A percentile compares a stretch with the other conserved stretches of the same genome.
These are phyloP conservation scores for Musa acuminata DNA, from an alignment of 176 grass and related monocot species.

Conservation along the genomic window DNA sequence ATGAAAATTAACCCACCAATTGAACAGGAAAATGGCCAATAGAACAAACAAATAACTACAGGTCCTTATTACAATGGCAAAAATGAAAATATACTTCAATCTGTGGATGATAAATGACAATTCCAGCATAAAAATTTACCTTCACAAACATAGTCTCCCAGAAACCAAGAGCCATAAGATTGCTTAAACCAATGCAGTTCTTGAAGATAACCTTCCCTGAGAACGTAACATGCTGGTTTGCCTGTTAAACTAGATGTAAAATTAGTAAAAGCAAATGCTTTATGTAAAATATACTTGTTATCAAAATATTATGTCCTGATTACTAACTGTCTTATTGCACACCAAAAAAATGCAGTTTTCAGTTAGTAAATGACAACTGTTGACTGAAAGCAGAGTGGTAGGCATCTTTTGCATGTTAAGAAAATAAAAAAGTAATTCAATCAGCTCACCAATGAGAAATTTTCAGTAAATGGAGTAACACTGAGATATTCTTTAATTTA, in stretches of 20 bases:
- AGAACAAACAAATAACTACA: background rate
- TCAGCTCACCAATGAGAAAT: too few species aligned
- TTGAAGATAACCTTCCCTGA: conserved; percentile 48
- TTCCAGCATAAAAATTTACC: conserved; percentile 24
- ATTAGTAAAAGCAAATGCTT: background rate
- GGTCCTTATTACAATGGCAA: background rate
- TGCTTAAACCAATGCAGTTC: conserved; percentile 97
- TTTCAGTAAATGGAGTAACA: too few species aligned
- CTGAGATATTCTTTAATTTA: too few species aligned
- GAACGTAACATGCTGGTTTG: conserved; percentile 46
- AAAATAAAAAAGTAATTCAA: too few species aligned
- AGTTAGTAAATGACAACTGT: too few species aligned
- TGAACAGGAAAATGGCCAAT: too few species aligned
- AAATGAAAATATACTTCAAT: background rate
- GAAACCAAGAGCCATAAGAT: conserved; percentile 77
- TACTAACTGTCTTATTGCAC: background rate
- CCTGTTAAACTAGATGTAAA: conserved; percentile 36
- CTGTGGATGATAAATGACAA: background rate
- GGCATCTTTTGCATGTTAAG: too few species aligned
- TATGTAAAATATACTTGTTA: background rate
- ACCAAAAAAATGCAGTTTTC: too few species aligned
- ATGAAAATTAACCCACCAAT: too few species aligned
- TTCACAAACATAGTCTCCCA: conserved; percentile 90
- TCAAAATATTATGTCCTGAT: background rate
- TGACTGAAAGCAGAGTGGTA: too few species aligned